A percentile compares a stretch with the other conserved stretches of the same genome.
Evolutionary conservation across 352 stramenopile genomes (phyloP).

Genomic region (Plasmopara viticola): DNA sequence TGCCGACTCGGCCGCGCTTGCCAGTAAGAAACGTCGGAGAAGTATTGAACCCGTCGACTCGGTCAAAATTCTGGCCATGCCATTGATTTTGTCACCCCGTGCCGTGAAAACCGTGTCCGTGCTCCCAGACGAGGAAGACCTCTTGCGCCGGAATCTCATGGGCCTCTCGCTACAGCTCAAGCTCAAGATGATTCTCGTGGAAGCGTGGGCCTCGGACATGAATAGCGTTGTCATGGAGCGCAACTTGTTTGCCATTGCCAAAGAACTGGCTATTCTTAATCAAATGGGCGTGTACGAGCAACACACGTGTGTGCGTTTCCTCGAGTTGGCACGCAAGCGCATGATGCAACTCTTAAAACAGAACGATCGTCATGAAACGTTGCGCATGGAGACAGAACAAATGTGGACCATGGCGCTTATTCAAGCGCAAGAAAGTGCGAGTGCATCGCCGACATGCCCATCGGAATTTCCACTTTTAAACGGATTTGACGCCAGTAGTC

Average conservation of each 20-base stretch:
- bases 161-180: conserved; percentile 75
- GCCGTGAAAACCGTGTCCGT: conserved; percentile 16
- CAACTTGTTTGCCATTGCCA: conserved; percentile 75
- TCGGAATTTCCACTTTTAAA: conserved; percentile 58
- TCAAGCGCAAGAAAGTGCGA: conserved; percentile 45
- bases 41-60: conserved; percentile 55
- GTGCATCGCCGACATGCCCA: conserved; percentile 30
- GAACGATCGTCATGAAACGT: conserved; percentile 48
- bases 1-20: conserved; percentile 19
- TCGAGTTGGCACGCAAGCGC: conserved; percentile 59
- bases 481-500: conserved; percentile 56
- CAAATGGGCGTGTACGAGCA: conserved; percentile 69
- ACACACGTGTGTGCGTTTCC: conserved; percentile 70
- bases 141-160: conserved; percentile 62
- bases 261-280: conserved; percentile 74
- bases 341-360: conserved; percentile 60
- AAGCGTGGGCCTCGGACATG: conserved; percentile 80
- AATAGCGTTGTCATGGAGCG: conserved; percentile 84
- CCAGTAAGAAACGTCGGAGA: conserved; percentile 59
- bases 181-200: conserved; percentile 79
- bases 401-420: conserved; percentile 77
- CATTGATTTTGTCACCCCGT: conserved; percentile 31
- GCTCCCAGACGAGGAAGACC: conserved; percentile 17
- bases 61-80: conserved; percentile 50
- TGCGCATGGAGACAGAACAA: conserved; percentile 58